Conservation (phyloP, 2,329 filamentous ascomycete species). For the Huntiella savannae region DNA sequence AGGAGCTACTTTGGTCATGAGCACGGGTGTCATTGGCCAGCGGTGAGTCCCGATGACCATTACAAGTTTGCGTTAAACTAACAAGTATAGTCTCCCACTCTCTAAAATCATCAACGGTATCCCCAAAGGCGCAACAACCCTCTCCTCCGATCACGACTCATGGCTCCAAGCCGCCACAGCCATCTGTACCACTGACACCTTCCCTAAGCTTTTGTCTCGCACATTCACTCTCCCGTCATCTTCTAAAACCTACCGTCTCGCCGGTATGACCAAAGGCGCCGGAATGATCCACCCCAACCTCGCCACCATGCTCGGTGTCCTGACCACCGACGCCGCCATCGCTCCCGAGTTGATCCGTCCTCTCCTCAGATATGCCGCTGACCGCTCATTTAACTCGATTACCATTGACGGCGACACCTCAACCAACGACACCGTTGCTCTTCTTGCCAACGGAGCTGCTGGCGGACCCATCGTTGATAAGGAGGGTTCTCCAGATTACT, state of each 20-base stretch:
- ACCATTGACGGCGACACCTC: conserved; percentile 94
- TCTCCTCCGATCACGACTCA: conserved; percentile 60
- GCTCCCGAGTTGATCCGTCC: conserved; percentile 44
- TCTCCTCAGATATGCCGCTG: conserved; percentile 55
- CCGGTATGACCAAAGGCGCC: conserved; percentile 92
- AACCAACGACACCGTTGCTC: conserved; percentile 87
- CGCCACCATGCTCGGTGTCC: conserved; percentile 80
- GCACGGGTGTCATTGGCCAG: conserved; percentile 93
- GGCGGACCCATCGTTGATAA: conserved; percentile 46
- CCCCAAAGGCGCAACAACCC: conserved; percentile 50
- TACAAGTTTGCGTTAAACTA: background rate
- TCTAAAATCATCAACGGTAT: conserved; percentile 74
- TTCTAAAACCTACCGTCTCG: conserved; percentile 61
- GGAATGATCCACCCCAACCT: conserved; percentile 99
- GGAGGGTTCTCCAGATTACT: conserved; percentile 40
- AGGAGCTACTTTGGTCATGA: conserved; percentile 77
- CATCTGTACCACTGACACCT: conserved; percentile 96
- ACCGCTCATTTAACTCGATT: conserved; percentile 87
- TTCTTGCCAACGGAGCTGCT: conserved; percentile 89
- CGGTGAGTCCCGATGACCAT: conserved; percentile 28
- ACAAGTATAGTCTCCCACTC: conserved; percentile 53
- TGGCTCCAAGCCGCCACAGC: conserved; percentile 77
- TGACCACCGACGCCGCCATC: conserved; percentile 81
- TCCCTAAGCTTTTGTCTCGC: conserved; percentile 80
- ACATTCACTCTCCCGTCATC: conserved; percentile 62